Evolutionary conservation across 2,329 filamentous ascomycete genomes (phyloP).

Genomic region (Ceratocystis lukuohia): DNA sequence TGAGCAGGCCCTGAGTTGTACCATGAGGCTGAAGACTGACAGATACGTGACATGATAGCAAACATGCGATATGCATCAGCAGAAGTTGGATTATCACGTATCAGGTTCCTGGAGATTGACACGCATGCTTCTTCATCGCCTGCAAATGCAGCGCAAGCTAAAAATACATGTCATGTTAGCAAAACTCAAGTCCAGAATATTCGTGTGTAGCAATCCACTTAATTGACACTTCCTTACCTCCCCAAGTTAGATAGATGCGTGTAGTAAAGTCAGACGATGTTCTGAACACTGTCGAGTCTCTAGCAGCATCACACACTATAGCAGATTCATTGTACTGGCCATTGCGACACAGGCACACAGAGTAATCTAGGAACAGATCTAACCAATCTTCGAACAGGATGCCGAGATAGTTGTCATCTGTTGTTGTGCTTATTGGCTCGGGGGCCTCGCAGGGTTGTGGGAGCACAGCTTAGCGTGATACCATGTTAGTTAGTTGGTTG

Average conservation of each 20-base stretch:
- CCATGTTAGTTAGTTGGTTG: not conserved
- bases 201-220: too few relatives aligned
- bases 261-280: slow-evolving; percentile 54
- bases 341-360: slow-evolving; percentile 56
- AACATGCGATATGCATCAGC: slow-evolving; percentile 78
- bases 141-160: slow-evolving; percentile 67
- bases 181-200: not conserved
- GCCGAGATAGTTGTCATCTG: slow-evolving; percentile 47
- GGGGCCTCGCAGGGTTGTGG: slow-evolving; percentile 19
- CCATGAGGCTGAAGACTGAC: slow-evolving; percentile 57
- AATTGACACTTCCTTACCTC: slow-evolving; percentile 37
- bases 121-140: slow-evolving; percentile 66
- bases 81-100: slow-evolving; percentile 66
- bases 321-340: slow-evolving; percentile 62
- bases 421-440: not conserved
- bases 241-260: slow-evolving; percentile 63
- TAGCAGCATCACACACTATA: slow-evolving; percentile 61
- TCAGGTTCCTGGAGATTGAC: slow-evolving; percentile 65
- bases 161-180: slow-evolving; percentile 16
- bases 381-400: slow-evolving; percentile 78
- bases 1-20: slow-evolving; percentile 73
- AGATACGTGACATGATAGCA: slow-evolving; percentile 61
- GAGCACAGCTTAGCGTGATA: slow-evolving; percentile 16
- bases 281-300: slow-evolving; percentile 71
- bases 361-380: slow-evolving; percentile 79